Percentiles rank a stretch among this genome's conserved stretches.
Conservation (phyloP, 768 basidiomycete genomes). For the Cystobasidium onofrii region DNA sequence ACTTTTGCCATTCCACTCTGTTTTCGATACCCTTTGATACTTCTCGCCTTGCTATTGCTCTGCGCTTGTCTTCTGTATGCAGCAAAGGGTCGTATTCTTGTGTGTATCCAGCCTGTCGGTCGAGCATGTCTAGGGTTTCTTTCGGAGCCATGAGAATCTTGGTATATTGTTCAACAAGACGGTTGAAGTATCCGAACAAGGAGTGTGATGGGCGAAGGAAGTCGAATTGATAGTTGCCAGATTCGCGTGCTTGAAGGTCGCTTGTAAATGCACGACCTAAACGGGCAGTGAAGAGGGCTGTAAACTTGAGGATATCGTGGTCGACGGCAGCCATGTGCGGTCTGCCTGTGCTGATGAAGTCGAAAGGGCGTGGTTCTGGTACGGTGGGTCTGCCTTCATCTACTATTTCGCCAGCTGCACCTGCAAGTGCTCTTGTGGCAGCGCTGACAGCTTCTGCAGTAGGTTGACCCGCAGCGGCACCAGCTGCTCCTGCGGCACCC, state of each 20-base stretch:
- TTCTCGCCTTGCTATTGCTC: conserved; percentile 54
- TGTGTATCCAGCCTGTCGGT: conserved; percentile 57
- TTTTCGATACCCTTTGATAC: conserved; percentile 65
- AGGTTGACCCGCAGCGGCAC: neutral
- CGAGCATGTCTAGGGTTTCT: conserved; percentile 63
- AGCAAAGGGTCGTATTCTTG: conserved; percentile 40
- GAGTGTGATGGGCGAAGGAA: conserved; percentile 93
- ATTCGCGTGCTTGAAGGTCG: conserved; percentile 75
- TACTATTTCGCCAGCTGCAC: conserved; percentile 50
- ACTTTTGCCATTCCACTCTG: conserved; percentile 80
- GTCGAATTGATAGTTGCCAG: conserved; percentile 94
- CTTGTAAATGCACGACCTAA: conserved; percentile 79
- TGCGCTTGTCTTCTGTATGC: conserved; percentile 28
- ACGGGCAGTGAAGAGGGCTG: conserved; percentile 88
- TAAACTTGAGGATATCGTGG: conserved; percentile 92
- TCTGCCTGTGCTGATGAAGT: conserved; percentile 69
- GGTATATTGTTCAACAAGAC: conserved; percentile 89
- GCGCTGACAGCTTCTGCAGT: conserved; percentile 11
- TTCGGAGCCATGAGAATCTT: conserved; percentile 77
- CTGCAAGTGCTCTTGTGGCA: conserved; percentile 1
- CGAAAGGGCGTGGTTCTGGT: conserved; percentile 59
- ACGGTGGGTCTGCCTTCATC: conserved; percentile 55
- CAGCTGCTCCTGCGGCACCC: conserved; percentile 3
- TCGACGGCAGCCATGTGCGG: conserved; percentile 83
- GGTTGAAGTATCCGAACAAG: conserved; percentile 92